Evolutionary conservation across 352 stramenopile genomes (phyloP), one percentile per base, ranked within the genome.

Genomic region (Pythium volutum): DNA sequence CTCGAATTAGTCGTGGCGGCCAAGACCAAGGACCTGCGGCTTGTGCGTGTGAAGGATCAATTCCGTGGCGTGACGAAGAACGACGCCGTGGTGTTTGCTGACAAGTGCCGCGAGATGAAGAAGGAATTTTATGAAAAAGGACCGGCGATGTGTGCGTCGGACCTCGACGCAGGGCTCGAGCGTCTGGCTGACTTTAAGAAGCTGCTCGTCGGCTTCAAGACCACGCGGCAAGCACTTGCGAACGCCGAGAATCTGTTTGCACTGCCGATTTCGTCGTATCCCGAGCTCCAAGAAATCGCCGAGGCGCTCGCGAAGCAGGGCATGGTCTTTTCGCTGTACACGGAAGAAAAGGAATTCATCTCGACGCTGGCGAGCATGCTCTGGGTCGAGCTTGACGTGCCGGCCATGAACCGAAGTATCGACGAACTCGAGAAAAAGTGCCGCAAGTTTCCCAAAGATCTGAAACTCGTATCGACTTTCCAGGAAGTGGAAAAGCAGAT

Each of bases 191-290:
- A 89, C 15, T 98, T 96, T 69, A 80, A 93, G 45, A 86, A 89
- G 49, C 81, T 77, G 15, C 59, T 98, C 5, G 71, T 66, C 0
- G 64, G 75, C 9, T 92, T 96, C 47, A 95, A 97, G 36, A 63
- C 64, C 0, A 81, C 76, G 46, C 74, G 87, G 1, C 81, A 95
- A 53, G 87, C 98, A 55, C 81, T 98, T 0, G 84, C 93, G 0
- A 98, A 98, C 45, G 95, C 95, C 0, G 90, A 98, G 69, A 96
- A 96, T 43, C 69, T 98, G 4, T 98, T 98, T 70, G 88, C 84
- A 9, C 59, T 98, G 11, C 62, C 91, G 2, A 94, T 97, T 12
- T 96, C 91, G 20, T 88, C 88, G 36, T 98, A 98, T 48, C 86
- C 90, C 0, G 91, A 96, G 47, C 76, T 98, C 0, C 86, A 96